phyloP scores from a whole-genome alignment of 306 rosid species.

The Cercis canadensis region DNA sequence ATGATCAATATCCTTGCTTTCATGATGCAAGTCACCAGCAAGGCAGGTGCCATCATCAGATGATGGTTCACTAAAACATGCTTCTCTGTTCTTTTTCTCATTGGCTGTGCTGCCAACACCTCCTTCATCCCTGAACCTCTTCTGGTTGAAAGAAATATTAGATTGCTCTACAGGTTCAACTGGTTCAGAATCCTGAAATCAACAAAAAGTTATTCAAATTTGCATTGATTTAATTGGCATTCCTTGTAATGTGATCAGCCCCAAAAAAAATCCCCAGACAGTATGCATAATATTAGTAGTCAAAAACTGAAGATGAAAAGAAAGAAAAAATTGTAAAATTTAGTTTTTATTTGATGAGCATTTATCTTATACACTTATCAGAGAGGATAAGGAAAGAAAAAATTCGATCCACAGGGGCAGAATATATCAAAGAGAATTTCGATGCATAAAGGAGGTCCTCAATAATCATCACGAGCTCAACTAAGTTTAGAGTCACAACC shows the following conservation, averaged over 20 bases:
- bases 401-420: neutral
- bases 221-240: conserved; percentile 13
- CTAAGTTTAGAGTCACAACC: neutral
- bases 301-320: neutral
- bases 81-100: conserved; percentile 37
- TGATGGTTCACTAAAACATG: conserved; percentile 18
- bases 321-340: neutral
- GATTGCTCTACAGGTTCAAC: conserved; percentile 28
- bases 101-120: conserved; percentile 14
- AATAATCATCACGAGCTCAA: neutral
- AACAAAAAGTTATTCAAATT: neutral
- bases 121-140: conserved; percentile 37
- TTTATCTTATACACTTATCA: no score
- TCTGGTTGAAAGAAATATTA: conserved; percentile 31
- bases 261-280: conserved; percentile 15
- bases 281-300: conserved; percentile 29
- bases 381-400: neutral
- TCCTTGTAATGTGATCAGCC: conserved; percentile 12
- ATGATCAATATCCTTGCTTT: conserved; percentile 25
- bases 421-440: neutral
- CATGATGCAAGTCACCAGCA: conserved; percentile 15
- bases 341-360: no score
- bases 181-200: conserved; percentile 54
- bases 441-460: neutral
- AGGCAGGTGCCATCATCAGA: conserved; percentile 28